phyloP scores from a whole-genome alignment of 495 filamentous ascomycete species.

The Hyaloscypha variabilis region DNA sequence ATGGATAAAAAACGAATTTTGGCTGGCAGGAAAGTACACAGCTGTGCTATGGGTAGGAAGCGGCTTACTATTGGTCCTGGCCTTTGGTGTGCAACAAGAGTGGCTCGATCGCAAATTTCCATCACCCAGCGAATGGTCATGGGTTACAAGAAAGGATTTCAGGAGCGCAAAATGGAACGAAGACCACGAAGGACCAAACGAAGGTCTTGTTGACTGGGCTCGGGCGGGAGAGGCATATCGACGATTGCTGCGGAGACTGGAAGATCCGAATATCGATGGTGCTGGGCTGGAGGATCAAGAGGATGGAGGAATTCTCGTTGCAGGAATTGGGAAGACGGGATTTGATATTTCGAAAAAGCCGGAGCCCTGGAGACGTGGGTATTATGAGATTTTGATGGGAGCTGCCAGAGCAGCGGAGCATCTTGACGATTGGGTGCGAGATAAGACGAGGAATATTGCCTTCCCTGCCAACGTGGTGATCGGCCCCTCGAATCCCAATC shows the following conservation, averaged over 20 bases:
- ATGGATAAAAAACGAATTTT: conserved; percentile 66
- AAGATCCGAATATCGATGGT: conserved; percentile 68
- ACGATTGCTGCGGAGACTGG: conserved; percentile 59
- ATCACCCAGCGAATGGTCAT: conserved; percentile 75
- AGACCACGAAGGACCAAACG: conserved; percentile 49
- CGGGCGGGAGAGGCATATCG: conserved; percentile 55
- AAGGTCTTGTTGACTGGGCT: conserved; percentile 63
- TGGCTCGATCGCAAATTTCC: conserved; percentile 73
- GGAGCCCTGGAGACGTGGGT: conserved; percentile 81
- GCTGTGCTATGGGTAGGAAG: conserved; percentile 57
- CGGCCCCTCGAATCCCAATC: conserved; percentile 81
- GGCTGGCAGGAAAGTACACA: conserved; percentile 61
- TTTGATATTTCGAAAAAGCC: conserved; percentile 74
- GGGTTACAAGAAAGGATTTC: conserved; percentile 59
- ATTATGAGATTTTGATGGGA: conserved; percentile 78
- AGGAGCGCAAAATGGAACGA: conserved; percentile 61
- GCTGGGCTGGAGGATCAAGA: conserved; percentile 58
- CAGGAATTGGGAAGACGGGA: conserved; percentile 58
- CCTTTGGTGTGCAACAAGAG: conserved; percentile 65
- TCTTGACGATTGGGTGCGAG: conserved; percentile 73
- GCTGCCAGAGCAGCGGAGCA: conserved; percentile 76
- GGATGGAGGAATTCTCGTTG: conserved; percentile 57
- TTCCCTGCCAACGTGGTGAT: conserved; percentile 72
- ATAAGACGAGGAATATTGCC: conserved; percentile 63
- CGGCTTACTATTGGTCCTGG: conserved; percentile 52